These are phyloP conservation scores for Candida vartiovaarae DNA, from an alignment of 805 yeast species.

Conservation along the genomic window DNA sequence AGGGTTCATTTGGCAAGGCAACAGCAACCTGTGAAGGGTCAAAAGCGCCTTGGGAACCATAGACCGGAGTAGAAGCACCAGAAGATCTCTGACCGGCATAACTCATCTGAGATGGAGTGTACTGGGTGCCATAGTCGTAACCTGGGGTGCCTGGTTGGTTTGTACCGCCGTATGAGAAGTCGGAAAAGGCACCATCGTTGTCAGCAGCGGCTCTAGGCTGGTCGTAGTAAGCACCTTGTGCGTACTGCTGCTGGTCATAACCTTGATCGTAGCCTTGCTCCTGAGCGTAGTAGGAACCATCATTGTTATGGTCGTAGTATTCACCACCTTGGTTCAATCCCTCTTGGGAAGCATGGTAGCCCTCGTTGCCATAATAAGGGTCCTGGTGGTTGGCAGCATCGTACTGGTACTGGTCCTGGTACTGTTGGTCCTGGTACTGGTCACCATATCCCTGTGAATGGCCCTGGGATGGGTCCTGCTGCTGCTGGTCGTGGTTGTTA, in stretches of 20 bases:
- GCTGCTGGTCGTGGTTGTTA: conserved; percentile 11
- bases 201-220: conserved; percentile 41
- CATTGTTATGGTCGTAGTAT: conserved; percentile 25
- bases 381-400: conserved; percentile 33
- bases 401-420: conserved; percentile 27
- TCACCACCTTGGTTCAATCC: conserved; percentile 23
- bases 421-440: conserved; percentile 17
- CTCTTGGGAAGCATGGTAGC: conserved; percentile 27
- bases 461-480: conserved; percentile 9
- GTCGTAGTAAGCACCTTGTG: conserved; percentile 41
- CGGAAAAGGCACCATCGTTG: conserved; percentile 60
- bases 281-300: conserved; percentile 34
- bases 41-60: conserved; percentile 54
- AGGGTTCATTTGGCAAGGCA: conserved; percentile 84
- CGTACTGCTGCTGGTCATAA: conserved; percentile 43
- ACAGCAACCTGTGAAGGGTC: conserved; percentile 58
- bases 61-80: conserved; percentile 92
- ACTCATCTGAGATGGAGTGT: conserved; percentile 82
- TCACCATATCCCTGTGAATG: conserved; percentile 8
- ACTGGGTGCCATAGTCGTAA: conserved; percentile 59
- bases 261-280: conserved; percentile 36
- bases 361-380: conserved; percentile 30
- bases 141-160: conserved; percentile 55
- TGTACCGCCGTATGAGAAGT: conserved; percentile 50
- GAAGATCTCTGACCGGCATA: conserved; percentile 82